Percentiles rank a stretch among this genome's conserved stretches.
These are phyloP conservation scores for Pichia ethanolica DNA, from an alignment of 805 yeast species.

Conservation along the genomic window DNA sequence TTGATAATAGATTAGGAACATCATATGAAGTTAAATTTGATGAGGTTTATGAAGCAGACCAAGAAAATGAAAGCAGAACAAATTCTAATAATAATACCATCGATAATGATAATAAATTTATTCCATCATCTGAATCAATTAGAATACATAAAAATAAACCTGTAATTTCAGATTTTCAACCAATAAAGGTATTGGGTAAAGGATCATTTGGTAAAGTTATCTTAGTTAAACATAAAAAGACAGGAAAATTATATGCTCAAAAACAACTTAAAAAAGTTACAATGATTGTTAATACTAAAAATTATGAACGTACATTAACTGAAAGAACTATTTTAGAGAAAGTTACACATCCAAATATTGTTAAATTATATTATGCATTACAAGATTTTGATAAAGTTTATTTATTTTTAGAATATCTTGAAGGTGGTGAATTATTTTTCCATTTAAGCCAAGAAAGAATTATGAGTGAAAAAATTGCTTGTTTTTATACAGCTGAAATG, in stretches of 20 bases:
- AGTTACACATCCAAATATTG: constrained; percentile 74
- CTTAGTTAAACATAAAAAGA: constrained; percentile 56
- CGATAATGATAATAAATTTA: too few species aligned
- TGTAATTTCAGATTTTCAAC: constrained; percentile 52
- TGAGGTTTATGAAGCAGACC: constrained; percentile 28
- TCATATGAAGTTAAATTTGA: constrained; percentile 45
- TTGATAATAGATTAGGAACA: constrained; percentile 34
- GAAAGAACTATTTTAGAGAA: constrained; percentile 69
- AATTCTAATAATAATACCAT: constrained; percentile 3
- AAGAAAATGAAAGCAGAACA: constrained; percentile 19
- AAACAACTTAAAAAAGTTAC: constrained; percentile 80
- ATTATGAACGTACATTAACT: constrained; percentile 70
- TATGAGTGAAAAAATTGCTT: constrained; percentile 56
- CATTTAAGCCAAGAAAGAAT: constrained; percentile 45
- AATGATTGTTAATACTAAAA: constrained; percentile 49
- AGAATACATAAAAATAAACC: constrained; percentile 12
- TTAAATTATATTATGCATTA: constrained; percentile 71
- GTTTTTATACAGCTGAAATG: constrained; percentile 76
- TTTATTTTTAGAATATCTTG: constrained; percentile 69
- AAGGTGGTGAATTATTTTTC: constrained; percentile 80
- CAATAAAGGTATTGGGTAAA: constrained; percentile 69
- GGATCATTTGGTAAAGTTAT: constrained; percentile 89
- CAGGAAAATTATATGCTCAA: constrained; percentile 72
- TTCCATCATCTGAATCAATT: too few species aligned
- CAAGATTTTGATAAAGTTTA: constrained; percentile 76